A percentile compares a stretch with the other conserved stretches of the same genome.
Evolutionary conservation across 805 yeast species (phyloP).

Genomic region (Saturnispora gosingensis): DNA sequence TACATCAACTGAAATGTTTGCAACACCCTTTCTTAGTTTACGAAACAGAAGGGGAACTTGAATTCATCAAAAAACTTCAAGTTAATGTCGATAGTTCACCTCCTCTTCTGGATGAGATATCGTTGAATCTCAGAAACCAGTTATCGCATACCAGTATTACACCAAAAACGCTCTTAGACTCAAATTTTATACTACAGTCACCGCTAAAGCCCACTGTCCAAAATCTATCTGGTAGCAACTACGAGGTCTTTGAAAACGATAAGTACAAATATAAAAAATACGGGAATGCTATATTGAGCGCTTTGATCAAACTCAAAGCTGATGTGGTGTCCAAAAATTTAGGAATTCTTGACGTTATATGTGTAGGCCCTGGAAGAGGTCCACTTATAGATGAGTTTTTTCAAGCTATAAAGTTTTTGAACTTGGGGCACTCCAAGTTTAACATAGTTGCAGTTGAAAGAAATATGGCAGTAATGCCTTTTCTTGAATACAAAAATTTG

Average conservation of each 20-base stretch:
- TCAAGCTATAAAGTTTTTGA: conserved; percentile 30
- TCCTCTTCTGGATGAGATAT: neutral
- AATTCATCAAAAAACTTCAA: neutral
- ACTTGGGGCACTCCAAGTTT: conserved; percentile 18
- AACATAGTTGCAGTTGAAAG: conserved; percentile 61
- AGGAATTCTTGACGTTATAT: conserved; percentile 34
- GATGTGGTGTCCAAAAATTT: neutral
- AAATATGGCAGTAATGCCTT: conserved; percentile 49
- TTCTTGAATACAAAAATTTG: conserved; percentile 39
- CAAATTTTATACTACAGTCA: conserved; percentile 20
- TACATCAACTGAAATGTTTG: conserved; percentile 1
- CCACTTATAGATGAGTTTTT: conserved; percentile 55
- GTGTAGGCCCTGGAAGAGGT: conserved; percentile 88
- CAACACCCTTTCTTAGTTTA: neutral
- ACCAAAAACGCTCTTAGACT: conserved; percentile 7
- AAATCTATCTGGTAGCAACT: conserved; percentile 49
- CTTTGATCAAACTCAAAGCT: conserved; percentile 32
- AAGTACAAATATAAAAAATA: conserved; percentile 58
- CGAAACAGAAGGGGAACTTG: neutral
- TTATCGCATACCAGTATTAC: conserved; percentile 12
- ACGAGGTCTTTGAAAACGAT: conserved; percentile 67
- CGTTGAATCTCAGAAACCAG: neutral
- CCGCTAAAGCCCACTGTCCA: conserved; percentile 70
- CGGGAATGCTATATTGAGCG: conserved; percentile 50
- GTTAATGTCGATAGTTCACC: conserved; percentile 10